Evolutionary conservation across 441 rosid genomes (phyloP).

Genomic region (Populus hybrid): DNA sequence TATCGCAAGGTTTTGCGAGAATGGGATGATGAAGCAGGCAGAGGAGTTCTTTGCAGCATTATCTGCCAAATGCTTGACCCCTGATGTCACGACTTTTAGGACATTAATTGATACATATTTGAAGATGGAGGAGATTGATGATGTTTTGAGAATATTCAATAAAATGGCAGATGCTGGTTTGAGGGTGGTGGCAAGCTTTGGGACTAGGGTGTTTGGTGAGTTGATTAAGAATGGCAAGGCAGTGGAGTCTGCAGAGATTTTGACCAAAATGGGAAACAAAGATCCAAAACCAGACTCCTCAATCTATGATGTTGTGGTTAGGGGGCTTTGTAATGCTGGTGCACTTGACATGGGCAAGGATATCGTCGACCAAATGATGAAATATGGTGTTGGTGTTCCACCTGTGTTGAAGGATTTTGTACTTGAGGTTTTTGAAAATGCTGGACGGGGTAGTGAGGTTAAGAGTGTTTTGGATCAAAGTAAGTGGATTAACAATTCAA

Average conservation of each 20-base stretch:
- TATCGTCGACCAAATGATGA: slow-evolving; percentile 63
- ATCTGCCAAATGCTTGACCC: slow-evolving; percentile 54
- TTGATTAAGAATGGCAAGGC: slow-evolving; percentile 72
- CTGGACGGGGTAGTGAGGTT: slow-evolving; percentile 60
- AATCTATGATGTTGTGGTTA: slow-evolving; percentile 70
- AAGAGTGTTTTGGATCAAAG: slow-evolving; percentile 50
- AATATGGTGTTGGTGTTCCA: slow-evolving; percentile 52
- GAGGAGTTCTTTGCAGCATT: slow-evolving; percentile 54
- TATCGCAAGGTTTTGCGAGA: slow-evolving; percentile 67
- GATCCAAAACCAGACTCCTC: slow-evolving; percentile 86
- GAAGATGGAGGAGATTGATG: slow-evolving; percentile 61
- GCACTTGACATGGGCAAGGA: slow-evolving; percentile 54
- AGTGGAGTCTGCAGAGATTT: slow-evolving; percentile 53
- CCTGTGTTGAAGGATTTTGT: slow-evolving; percentile 56
- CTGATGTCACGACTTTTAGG: slow-evolving; percentile 69
- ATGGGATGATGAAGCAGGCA: slow-evolving; percentile 71
- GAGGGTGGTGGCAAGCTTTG: slow-evolving; percentile 81
- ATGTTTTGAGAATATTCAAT: slow-evolving; percentile 53
- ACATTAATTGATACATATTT: slow-evolving; percentile 74
- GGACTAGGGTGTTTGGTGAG: slow-evolving; percentile 57
- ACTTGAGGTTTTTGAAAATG: slow-evolving; percentile 43
- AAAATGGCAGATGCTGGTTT: slow-evolving; percentile 74
- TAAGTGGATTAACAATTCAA: slow-evolving; percentile 37
- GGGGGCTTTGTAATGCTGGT: slow-evolving; percentile 66
- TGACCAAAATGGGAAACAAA: slow-evolving; percentile 84